Percentiles rank a stretch among this genome's conserved stretches.
Conservation (phyloP, 2,329 filamentous ascomycete genomes). For the Proliferodiscus dingleyae region DNA sequence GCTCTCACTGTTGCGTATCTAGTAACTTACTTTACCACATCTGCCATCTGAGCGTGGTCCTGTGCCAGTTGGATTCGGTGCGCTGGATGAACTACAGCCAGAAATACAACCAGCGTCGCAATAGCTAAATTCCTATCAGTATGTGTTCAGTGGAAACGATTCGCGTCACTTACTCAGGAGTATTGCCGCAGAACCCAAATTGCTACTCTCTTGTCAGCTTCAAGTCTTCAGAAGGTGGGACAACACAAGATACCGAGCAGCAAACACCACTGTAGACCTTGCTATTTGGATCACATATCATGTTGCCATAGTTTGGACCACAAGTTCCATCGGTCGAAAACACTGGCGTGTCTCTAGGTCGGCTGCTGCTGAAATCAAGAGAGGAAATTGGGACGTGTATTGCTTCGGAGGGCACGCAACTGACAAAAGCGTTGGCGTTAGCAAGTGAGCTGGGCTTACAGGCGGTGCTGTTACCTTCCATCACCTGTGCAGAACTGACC, state of each 20-base stretch:
- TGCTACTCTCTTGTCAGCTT: slow-evolving; percentile 15
- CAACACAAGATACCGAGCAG: slow-evolving; percentile 33
- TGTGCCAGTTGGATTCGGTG: slow-evolving; percentile 8
- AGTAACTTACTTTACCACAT: too few species aligned
- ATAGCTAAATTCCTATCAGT: slow-evolving; percentile 20
- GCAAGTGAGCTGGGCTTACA: not conserved
- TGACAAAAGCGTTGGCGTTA: slow-evolving; percentile 16
- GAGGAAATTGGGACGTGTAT: slow-evolving; percentile 15
- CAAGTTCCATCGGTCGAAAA: slow-evolving; percentile 35
- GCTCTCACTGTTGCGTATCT: too few species aligned
- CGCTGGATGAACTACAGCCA: slow-evolving; percentile 30
- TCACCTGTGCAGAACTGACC: slow-evolving; percentile 26
- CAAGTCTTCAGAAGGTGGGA: not conserved
- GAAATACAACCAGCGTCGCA: slow-evolving; percentile 36
- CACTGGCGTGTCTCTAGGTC: slow-evolving; percentile 32
- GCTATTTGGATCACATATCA: slow-evolving; percentile 38
- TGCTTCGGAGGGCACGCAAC: slow-evolving; percentile 20
- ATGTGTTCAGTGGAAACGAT: too few species aligned
- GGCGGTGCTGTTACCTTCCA: slow-evolving; percentile 19
- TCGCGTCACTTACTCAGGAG: slow-evolving; percentile 25
- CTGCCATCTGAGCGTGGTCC: slow-evolving; percentile 25
- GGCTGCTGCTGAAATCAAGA: not conserved
- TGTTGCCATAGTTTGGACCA: slow-evolving; percentile 28
- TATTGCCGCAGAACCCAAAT: slow-evolving; percentile 39
- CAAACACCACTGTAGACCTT: slow-evolving; percentile 40